Conservation (phyloP, 2,329 filamentous ascomycete species). For the Botrytis porri region DNA sequence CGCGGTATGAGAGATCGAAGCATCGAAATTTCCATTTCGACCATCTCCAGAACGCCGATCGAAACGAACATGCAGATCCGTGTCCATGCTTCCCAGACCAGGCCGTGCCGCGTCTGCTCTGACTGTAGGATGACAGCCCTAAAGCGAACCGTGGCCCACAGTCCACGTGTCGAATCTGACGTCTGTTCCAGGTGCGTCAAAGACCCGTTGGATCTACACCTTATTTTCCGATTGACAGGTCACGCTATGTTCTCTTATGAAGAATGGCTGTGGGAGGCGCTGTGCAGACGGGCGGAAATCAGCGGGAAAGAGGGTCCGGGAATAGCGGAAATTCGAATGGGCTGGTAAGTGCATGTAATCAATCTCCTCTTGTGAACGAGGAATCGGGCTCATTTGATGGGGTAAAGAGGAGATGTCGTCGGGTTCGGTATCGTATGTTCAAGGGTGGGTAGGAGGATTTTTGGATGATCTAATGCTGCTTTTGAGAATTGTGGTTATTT, state of each 20-base stretch:
- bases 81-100: conserved; percentile 13
- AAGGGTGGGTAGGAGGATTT: conserved; percentile 17
- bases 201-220: not conserved
- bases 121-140: not conserved
- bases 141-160: conserved; percentile 12
- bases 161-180: not conserved
- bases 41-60: not conserved
- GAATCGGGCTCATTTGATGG: conserved; percentile 1
- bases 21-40: not conserved
- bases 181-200: not conserved
- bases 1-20: not conserved
- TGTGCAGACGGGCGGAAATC: not conserved
- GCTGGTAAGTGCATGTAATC: not conserved
- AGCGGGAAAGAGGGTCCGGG: not conserved
- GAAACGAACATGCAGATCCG: conserved; percentile 1
- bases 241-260: not conserved
- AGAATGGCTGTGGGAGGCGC: not conserved
- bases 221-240: not conserved
- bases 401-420: conserved; percentile 13
- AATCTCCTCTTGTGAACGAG: not conserved
- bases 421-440: conserved; percentile 14
- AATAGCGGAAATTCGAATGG: not conserved
- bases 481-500: not conserved
- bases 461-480: conserved; percentile 5
- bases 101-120: not conserved